phyloP scores from a whole-genome alignment of 2,329 filamentous ascomycete species.

The Lecanosticta acicola region DNA sequence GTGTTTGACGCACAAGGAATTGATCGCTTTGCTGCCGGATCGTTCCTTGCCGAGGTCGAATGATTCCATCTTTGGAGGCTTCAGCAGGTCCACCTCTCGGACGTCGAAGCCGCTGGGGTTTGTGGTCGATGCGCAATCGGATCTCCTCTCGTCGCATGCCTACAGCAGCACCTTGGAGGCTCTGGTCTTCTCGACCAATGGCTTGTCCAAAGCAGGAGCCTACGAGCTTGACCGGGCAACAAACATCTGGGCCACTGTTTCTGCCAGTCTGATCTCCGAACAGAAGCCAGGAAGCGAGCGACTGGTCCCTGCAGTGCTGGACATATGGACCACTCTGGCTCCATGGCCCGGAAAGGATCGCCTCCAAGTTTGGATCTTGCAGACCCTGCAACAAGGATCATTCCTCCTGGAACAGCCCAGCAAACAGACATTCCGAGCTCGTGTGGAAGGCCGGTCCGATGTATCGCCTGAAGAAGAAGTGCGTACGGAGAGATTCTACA shows the following conservation, averaged over 20 bases:
- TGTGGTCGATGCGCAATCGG: constrained; percentile 25
- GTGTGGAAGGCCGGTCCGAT: constrained; percentile 66
- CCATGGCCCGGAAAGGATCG: constrained; percentile 86
- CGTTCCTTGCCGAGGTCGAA: constrained; percentile 73
- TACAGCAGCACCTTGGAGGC: constrained; percentile 27
- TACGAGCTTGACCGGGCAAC: constrained; percentile 70
- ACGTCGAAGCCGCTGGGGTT: constrained; percentile 28
- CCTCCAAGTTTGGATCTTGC: constrained; percentile 92
- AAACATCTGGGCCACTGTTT: constrained; percentile 81
- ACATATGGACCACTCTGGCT: constrained; percentile 78
- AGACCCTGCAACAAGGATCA: constrained; percentile 84
- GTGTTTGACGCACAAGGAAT: constrained; percentile 67
- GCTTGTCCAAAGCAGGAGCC: constrained; percentile 23
- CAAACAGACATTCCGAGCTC: constrained; percentile 62
- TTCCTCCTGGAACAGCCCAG: constrained; percentile 84
- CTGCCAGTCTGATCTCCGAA: constrained; percentile 74
- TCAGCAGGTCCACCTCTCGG: constrained; percentile 44
- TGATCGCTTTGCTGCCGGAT: constrained; percentile 70
- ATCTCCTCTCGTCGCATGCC: constrained; percentile 20
- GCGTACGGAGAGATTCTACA: constrained; percentile 82
- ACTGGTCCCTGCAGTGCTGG: constrained; percentile 76
- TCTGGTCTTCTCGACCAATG: constrained; percentile 37
- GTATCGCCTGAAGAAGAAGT: constrained; percentile 68
- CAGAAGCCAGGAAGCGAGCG: constrained; percentile 71
- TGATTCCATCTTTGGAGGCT: constrained; percentile 69